Evolutionary conservation across 495 filamentous ascomycete genomes (phyloP).

Genomic region (Cercophora sp.): DNA sequence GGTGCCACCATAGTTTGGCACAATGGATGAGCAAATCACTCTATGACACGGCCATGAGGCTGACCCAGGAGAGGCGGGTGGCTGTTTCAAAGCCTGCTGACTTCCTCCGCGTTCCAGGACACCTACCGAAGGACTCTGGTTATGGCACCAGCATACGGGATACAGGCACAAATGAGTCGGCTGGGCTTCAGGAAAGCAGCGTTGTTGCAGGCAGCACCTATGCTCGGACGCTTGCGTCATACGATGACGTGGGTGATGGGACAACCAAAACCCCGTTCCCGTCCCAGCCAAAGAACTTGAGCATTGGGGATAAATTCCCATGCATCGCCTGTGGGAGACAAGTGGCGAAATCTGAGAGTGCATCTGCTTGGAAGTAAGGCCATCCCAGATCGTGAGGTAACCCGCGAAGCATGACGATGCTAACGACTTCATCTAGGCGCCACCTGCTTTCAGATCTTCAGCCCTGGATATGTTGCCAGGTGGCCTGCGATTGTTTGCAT

Average conservation of each 20-base stretch:
- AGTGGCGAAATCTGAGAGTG: background rate
- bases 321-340: constrained; percentile 1
- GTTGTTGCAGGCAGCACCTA: background rate
- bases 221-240: constrained; percentile 6
- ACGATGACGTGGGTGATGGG: background rate
- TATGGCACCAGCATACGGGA: constrained; percentile 1
- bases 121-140: constrained; percentile 1
- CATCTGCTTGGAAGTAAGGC: background rate
- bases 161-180: background rate
- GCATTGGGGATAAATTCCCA: constrained; percentile 1
- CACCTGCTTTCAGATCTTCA: constrained; percentile 2
- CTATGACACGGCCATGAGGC: constrained; percentile 3
- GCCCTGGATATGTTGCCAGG: constrained; percentile 6
- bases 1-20: background rate
- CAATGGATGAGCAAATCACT: constrained; percentile 3
- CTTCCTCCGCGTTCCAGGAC: background rate
- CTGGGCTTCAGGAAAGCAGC: background rate
- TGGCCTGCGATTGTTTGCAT: constrained; percentile 3
- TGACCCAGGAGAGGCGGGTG: background rate
- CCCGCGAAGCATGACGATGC: background rate
- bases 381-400: background rate
- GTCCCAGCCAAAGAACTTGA: background rate
- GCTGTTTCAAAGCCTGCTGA: background rate
- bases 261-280: constrained; percentile 1
- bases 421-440: background rate